Base-by-base conservation (phyloP, 2,329 filamentous ascomycete species). In the Claviceps pazoutovae region DNA sequence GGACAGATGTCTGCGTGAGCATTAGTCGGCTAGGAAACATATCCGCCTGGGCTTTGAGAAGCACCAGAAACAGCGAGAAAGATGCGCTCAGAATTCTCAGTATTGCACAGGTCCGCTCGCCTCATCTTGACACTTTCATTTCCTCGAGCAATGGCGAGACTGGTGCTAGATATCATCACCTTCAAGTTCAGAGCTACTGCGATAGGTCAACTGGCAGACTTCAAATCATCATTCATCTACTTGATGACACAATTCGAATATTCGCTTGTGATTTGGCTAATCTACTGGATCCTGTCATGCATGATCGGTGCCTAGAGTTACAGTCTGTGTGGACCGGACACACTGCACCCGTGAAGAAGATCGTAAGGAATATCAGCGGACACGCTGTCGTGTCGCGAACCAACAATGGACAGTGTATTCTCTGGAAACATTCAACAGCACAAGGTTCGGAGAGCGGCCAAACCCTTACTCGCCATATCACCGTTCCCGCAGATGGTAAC, bases 31-130 rank as follows among this genome's bases (percentile, higher is more conserved):
- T 76, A 47, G 91, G 91, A 1, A 82, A 83, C 57, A 88, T 97
- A 84, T 89, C 87, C 42, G 88, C 88, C 0, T 96, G 91, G 87
- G 91, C 88, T 0, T 70, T 98, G 52, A 90, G 97, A 64, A 90
- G 91, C 61, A 78, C 95, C 19, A 84, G 85, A 38, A 82, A 79
- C 59, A 88, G 83, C 61, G 72, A 75, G 36, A 80, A 79, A 57
- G 79, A 79, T 54, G 74, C 77, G 4, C 74, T 80, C 30, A 81
- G 83, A 55, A 79, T 91, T n/a, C 94, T 93, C 71, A 93, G 88
- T 61, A 83, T 96, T 58, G 82, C 88, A 1, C 86, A 94, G 61
- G 78, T 90, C 26, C 80, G 86, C 60, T 76, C 75, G 1, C 62
- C 68, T 17, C 69, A 75, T 51, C 70, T 82, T 39, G 70, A 74